Conservation (phyloP, 2,329 filamentous ascomycete genomes). For the Penicillium sclerotigenum region DNA sequence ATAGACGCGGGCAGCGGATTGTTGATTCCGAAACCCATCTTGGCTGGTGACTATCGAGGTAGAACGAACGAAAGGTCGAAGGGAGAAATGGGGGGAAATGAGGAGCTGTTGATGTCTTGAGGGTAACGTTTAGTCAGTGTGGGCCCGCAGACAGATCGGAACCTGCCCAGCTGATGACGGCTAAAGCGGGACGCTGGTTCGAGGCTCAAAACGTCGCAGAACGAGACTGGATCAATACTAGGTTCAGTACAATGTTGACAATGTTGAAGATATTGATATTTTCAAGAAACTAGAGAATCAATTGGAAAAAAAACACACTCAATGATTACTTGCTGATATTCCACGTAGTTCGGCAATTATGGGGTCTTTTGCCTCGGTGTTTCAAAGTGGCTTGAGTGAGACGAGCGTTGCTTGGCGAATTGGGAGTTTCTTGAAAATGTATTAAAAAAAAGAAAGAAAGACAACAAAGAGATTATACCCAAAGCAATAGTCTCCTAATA, state of each 20-base stretch:
- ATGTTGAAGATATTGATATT: too few species aligned
- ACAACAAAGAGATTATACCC: background rate
- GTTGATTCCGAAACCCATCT: constrained; percentile 46
- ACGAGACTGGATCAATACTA: background rate
- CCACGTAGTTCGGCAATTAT: background rate
- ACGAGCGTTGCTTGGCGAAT: background rate
- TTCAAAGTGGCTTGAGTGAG: background rate
- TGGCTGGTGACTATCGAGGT: constrained; percentile 18
- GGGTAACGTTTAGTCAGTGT: constrained; percentile 25
- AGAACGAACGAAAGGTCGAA: constrained; percentile 2
- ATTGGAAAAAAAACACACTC: background rate
- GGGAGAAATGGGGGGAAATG: constrained; percentile 1
- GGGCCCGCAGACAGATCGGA: too few species aligned
- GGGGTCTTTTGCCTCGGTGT: background rate
- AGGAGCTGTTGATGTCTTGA: constrained; percentile 9
- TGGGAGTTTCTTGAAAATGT: background rate
- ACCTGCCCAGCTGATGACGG: constrained; percentile 20
- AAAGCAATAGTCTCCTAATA: background rate
- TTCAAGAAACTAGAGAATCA: background rate
- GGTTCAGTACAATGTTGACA: too few species aligned
- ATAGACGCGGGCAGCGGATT: constrained; percentile 50
- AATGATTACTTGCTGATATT: background rate
- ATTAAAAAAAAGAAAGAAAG: background rate
- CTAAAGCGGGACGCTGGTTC: constrained; percentile 19
- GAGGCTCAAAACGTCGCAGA: constrained; percentile 1